Percentiles rank a stretch among this genome's conserved stretches.
Evolutionary conservation across 2,329 filamentous ascomycete genomes (phyloP).

Genomic region (Penicillium sp.): DNA sequence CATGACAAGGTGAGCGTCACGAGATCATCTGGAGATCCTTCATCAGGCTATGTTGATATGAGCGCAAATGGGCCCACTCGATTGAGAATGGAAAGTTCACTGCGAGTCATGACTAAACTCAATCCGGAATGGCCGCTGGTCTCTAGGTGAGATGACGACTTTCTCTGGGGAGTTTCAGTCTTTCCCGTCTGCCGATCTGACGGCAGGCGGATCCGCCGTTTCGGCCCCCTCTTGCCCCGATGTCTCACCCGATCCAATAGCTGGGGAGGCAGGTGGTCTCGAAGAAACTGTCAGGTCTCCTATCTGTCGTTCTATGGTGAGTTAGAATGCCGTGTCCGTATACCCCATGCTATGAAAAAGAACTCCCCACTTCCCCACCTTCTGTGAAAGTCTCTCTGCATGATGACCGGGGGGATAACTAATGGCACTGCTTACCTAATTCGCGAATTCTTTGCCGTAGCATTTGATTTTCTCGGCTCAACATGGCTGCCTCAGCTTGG

Average conservation of each 20-base stretch:
- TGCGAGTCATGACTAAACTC: not conserved
- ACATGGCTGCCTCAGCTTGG: constrained; percentile 48
- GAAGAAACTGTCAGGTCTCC: constrained; percentile 14
- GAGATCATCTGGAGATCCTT: not conserved
- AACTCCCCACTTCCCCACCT: not conserved
- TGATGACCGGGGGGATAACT: not conserved
- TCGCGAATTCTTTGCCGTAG: constrained; percentile 49
- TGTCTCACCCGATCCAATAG: constrained; percentile 5
- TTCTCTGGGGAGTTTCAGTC: constrained; percentile 11
- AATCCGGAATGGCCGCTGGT: not conserved
- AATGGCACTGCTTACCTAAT: constrained; percentile 36
- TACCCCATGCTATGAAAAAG: not conserved
- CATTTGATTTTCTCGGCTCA: constrained; percentile 51
- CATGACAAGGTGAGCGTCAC: not conserved
- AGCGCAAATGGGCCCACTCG: not conserved
- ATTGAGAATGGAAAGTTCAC: not conserved
- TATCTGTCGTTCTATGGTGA: constrained; percentile 22
- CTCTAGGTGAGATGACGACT: not conserved
- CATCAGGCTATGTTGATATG: not conserved
- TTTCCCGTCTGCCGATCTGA: constrained; percentile 19
- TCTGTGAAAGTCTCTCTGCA: not conserved
- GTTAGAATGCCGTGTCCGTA: not conserved
- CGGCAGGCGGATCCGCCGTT: constrained; percentile 16
- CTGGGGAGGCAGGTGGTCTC: constrained; percentile 2
- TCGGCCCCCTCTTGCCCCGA: constrained; percentile 22